These are phyloP conservation scores for Aspergillus sp. DNA, from an alignment of 2,329 filamentous ascomycete genomes.

Conservation along the genomic window DNA sequence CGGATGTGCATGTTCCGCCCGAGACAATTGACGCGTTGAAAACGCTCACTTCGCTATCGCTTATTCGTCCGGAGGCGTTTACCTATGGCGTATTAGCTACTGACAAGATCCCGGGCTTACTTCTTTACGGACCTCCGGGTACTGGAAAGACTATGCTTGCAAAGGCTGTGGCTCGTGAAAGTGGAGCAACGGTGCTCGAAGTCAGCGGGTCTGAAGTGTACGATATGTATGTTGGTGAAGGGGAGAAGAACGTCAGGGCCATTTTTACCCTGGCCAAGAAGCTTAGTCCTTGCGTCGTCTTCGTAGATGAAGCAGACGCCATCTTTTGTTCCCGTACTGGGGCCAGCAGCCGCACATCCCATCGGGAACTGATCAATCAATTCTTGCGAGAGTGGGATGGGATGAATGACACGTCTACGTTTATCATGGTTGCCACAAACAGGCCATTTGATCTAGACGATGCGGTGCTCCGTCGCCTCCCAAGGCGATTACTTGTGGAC, in stretches of 20 bases:
- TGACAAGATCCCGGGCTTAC: conserved; percentile 84
- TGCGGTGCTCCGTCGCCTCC: conserved; percentile 52
- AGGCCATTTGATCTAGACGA: conserved; percentile 87
- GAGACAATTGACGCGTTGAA: conserved; percentile 87
- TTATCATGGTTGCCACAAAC: conserved; percentile 98
- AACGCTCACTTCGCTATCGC: conserved; percentile 81
- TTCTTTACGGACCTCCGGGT: conserved; percentile 81
- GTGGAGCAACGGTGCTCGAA: conserved; percentile 71
- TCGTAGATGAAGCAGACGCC: conserved; percentile 95
- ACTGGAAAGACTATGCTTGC: conserved; percentile 64
- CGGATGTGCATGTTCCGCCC: conserved; percentile 76
- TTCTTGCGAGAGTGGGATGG: conserved; percentile 97
- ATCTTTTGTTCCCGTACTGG: conserved; percentile 75
- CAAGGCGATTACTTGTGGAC: conserved; percentile 50
- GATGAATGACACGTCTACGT: conserved; percentile 77
- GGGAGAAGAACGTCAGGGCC: conserved; percentile 92
- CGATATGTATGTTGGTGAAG: conserved; percentile 94
- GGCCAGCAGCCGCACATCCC: conserved; percentile 64
- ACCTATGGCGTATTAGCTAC: conserved; percentile 88
- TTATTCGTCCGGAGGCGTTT: conserved; percentile 91
- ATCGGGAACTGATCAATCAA: conserved; percentile 92
- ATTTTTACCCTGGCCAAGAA: conserved; percentile 91
- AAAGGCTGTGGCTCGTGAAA: conserved; percentile 65
- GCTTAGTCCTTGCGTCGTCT: conserved; percentile 86
- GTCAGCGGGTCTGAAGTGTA: conserved; percentile 89